Evolutionary conservation across 139 green algal species (phyloP).

Genomic region (Raphidocelis subcapitata): DNA sequence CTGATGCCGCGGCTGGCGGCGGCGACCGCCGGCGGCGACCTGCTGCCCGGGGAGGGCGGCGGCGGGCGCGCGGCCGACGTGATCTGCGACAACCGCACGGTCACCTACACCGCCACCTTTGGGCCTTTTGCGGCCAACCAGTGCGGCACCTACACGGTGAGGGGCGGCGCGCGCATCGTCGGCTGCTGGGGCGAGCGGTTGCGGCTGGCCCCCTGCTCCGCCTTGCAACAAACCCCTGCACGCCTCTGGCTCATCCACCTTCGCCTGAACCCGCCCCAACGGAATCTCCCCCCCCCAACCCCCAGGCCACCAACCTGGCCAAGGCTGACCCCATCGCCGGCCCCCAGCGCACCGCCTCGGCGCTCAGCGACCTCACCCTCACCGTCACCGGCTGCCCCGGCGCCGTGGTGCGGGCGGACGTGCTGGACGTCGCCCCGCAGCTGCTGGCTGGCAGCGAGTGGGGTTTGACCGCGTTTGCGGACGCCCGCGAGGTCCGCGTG

Average conservation of each 20-base stretch:
- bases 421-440: conserved; percentile 4
- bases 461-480: neutral
- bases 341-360: neutral
- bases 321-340: conserved; percentile 5
- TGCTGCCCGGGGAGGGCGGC: conserved; percentile 14
- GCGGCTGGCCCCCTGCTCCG: neutral
- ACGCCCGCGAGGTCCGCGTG: neutral
- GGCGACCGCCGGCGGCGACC: no score
- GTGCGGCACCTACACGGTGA: conserved; percentile 18
- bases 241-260: no score
- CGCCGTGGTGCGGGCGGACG: neutral
- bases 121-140: neutral
- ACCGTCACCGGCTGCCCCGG: conserved; percentile 17
- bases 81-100: conserved; percentile 15
- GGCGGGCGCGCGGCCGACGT: conserved; percentile 8
- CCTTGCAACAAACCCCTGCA: no score
- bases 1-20: conserved; percentile 5
- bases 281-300: no score
- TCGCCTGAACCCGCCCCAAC: neutral
- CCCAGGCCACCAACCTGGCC: conserved; percentile 9
- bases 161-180: neutral
- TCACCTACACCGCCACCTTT: conserved; percentile 10
- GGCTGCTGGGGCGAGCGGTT: neutral
- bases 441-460: neutral
- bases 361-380: neutral